These are phyloP conservation scores for Fusarium vanettenii DNA, from an alignment of 2,329 filamentous ascomycete species.

Conservation along the genomic window DNA sequence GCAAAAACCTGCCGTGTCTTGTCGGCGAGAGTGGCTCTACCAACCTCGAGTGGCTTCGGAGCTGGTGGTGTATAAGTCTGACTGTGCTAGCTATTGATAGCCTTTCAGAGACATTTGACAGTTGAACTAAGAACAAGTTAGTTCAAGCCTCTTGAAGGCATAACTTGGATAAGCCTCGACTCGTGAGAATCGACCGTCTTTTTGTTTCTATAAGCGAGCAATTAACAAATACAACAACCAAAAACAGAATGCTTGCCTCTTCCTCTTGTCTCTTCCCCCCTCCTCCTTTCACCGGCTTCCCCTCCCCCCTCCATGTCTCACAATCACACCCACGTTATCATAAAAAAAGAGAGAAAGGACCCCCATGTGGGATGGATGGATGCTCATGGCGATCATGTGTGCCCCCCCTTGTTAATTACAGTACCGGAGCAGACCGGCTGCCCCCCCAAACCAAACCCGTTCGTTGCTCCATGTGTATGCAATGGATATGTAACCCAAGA, in stretches of 20 bases:
- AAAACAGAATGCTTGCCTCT: neutral
- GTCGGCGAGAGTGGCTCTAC: slow-evolving; percentile 1
- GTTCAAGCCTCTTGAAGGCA: neutral
- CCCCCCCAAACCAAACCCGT: neutral
- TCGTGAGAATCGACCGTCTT: slow-evolving; percentile 17
- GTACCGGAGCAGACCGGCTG: slow-evolving; percentile 30
- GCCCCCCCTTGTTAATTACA: slow-evolving; percentile 30
- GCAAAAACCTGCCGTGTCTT: slow-evolving; percentile 3
- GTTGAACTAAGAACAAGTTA: neutral
- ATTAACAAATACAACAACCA: neutral
- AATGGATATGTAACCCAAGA: slow-evolving; percentile 18
- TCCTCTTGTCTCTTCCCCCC: neutral
- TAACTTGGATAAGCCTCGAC: neutral
- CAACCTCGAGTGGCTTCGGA: neutral
- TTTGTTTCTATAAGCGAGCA: slow-evolving; percentile 24
- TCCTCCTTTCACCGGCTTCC: slow-evolving; percentile 11
- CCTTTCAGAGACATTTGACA: neutral
- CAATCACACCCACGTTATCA: slow-evolving; percentile 21
- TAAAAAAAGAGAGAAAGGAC: slow-evolving; percentile 3
- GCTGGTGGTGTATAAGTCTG: neutral
- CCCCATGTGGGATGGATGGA: slow-evolving; percentile 2
- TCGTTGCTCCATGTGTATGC: neutral
- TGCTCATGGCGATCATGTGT: slow-evolving; percentile 20
- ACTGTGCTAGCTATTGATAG: neutral
- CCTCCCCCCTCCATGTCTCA: slow-evolving; percentile 8